A percentile compares a stretch with the other conserved stretches of the same genome.
These are phyloP conservation scores for Teunomyces panamensis DNA, from an alignment of 805 yeast genomes.

Conservation along the genomic window DNA sequence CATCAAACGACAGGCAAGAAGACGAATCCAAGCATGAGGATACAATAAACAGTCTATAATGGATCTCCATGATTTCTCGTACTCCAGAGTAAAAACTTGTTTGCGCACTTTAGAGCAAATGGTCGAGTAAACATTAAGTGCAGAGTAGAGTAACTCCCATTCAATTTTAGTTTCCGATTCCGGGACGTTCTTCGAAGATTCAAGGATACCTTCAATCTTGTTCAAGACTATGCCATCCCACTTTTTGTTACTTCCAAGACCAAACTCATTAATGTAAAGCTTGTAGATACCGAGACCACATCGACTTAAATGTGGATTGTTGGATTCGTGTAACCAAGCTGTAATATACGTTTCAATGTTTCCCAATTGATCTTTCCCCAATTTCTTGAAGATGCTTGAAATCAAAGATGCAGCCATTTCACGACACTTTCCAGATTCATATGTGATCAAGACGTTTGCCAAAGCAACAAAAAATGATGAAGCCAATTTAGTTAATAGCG, in stretches of 20 bases:
- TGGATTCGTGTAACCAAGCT: constrained; percentile 58
- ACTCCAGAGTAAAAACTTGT: constrained; percentile 22
- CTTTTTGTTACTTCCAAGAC: constrained; percentile 32
- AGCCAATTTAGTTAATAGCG: constrained; percentile 56
- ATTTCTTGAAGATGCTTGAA: constrained; percentile 49
- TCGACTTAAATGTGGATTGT: constrained; percentile 52
- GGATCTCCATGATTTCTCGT: constrained; percentile 47
- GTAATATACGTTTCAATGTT: constrained; percentile 40
- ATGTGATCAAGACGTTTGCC: constrained; percentile 73
- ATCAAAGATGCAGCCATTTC: constrained; percentile 75
- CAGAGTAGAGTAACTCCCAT: constrained; percentile 79
- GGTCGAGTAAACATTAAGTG: constrained; percentile 50
- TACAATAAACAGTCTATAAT: constrained; percentile 59
- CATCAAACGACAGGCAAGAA: constrained; percentile 58
- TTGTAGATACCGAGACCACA: constrained; percentile 76
- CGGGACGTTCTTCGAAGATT: constrained; percentile 33
- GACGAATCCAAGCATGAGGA: constrained; percentile 92
- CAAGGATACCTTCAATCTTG: constrained; percentile 22
- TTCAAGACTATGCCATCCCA: constrained; percentile 40
- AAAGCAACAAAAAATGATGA: constrained; percentile 81
- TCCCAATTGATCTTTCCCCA: constrained; percentile 33
- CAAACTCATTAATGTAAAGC: constrained; percentile 51
- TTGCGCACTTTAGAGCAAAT: constrained; percentile 39
- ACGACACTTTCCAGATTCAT: constrained; percentile 74
- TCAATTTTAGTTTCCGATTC: constrained; percentile 40